Evolutionary conservation across 2,329 filamentous ascomycete genomes (phyloP), one percentile per base, ranked within the genome.

Genomic region (Hymenoscyphus occultus): DNA sequence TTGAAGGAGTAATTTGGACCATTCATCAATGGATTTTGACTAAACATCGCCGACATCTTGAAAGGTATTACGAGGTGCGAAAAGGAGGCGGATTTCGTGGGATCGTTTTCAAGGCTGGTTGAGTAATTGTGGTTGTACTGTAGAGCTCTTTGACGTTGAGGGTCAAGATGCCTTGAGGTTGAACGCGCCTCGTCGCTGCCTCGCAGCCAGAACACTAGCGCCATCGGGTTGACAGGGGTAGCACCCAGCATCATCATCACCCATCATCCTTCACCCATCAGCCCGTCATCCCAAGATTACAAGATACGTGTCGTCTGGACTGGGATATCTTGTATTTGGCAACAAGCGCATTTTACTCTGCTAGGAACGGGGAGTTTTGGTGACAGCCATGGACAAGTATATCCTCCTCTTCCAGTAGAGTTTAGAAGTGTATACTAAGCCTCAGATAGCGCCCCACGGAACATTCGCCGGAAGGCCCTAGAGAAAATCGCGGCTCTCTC

Each of bases 1-100:
- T 83, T 84, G 80, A 88, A 86, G 68, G 86, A 87, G 79, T 90
- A 90, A 81, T 85, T 88, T 75, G 87, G 86, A 70, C 86, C 86
- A 77, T 89, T 87, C 81, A 88, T 83, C 75, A 87, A 75, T 71
- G 86, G 86, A 77, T 89, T 89, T 78, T 89, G 86, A 79, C 86
- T 88, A 80, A 89, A 89, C 83, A 89, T 87, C 77, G 86, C 83
- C 72, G 82, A 81, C 85, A 88, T 89, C 64, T 73, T 81, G 76
- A 60, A 19, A 64, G 66, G 54, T 39, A 59, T 28, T 64, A 39
- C 62, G 28, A 35, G 57, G 35, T 59, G 63, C 35, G 31, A 57
- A 51, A 16, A 31, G 22, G 58, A 62, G 12, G 22, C 28, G 12
- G 13, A 14, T 9, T 62, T 56, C 1, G 32, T 19, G 39, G 54